Base-by-base conservation (phyloP, 805 yeast genomes). In the Candida boleticola region DNA sequence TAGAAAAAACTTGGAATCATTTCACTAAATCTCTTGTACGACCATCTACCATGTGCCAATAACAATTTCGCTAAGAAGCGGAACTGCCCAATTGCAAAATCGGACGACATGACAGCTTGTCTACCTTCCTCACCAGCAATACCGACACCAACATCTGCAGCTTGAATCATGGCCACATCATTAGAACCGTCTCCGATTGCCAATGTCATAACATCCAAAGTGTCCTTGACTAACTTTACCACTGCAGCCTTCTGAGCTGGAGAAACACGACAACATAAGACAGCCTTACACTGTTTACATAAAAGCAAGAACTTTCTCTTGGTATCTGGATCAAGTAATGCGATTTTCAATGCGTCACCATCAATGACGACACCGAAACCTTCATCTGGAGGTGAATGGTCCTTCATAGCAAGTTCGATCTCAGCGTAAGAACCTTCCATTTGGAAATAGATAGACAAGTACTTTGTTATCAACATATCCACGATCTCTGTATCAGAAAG, bases 51-150 rank as follows among this genome's bases (percentile, higher is more conserved):
- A 62, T 86, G 95, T 22, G 83, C 86, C 38, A 86, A 61, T 7
- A 86, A 63, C 47, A 86, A 66, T 51, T 86, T 75, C 0, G 83
- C 71, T 47, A 86, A 61, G 54, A 74, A 86, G 55, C 93, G 75
- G 62, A 86, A 86, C 59, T 86, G 95, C 19, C 92, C 93, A 55
- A 86, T 66, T 17, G 92, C 95, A 63, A 84, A 86, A 66, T 86
- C 95, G 1, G 92, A 82, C 20, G 89, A 82, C 95, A 86, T 86
- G 4, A 79, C 93, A 16, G 93, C 93, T 63, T 85, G 93, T 47
- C 93, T 71, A 57, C 95, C 95, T 69, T 86, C 95, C 68, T 86
- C 93, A 65, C 95, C 95, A 3, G 90, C 90, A 57, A 86, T 86
- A 66, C 95, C 95, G 42, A 86, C 85, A 55, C 95, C 95, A 36